Conservation (phyloP, 1,284 basidiomycete genomes). For the Moesziomyces aphidis region DNA sequence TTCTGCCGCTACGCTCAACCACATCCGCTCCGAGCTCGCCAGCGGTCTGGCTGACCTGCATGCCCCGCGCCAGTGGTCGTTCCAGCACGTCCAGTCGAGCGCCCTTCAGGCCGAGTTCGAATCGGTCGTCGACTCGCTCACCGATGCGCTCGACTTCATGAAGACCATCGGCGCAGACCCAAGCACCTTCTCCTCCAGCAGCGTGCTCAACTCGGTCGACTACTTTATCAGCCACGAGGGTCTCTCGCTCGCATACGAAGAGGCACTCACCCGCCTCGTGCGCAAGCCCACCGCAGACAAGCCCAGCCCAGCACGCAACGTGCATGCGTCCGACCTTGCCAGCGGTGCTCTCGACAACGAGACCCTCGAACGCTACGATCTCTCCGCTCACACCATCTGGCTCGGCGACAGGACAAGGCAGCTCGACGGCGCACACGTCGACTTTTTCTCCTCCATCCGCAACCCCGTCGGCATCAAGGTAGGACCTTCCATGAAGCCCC, state of each 20-base stretch:
- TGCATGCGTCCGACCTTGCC: conserved; percentile 26
- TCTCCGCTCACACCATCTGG: conserved; percentile 94
- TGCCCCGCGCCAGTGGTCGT: conserved; percentile 91
- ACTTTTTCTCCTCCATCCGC: conserved; percentile 81
- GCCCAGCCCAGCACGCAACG: conserved; percentile 27
- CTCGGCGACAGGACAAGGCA: conserved; percentile 97
- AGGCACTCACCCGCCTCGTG: conserved; percentile 82
- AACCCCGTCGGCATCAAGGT: conserved; percentile 98
- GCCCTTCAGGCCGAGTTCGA: conserved; percentile 84
- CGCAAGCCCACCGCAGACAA: conserved; percentile 36
- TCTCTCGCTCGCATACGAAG: conserved; percentile 91
- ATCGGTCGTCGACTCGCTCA: conserved; percentile 82
- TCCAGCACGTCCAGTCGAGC: conserved; percentile 87
- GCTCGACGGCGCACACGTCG: conserved; percentile 90
- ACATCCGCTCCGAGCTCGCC: conserved; percentile 85
- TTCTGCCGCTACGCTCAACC: conserved; percentile 91
- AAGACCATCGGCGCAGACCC: conserved; percentile 79
- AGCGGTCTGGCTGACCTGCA: conserved; percentile 89
- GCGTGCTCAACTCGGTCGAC: conserved; percentile 86
- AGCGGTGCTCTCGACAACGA: conserved; percentile 31
- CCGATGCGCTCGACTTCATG: conserved; percentile 93
- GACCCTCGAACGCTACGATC: conserved; percentile 76
- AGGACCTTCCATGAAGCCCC: conserved; percentile 84
- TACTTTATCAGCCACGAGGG: conserved; percentile 97
- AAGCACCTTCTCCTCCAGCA: conserved; percentile 72